A percentile compares a stretch with the other conserved stretches of the same genome.
These are phyloP conservation scores for Russula olivacea DNA, from an alignment of 768 basidiomycete species.

Conservation along the genomic window DNA sequence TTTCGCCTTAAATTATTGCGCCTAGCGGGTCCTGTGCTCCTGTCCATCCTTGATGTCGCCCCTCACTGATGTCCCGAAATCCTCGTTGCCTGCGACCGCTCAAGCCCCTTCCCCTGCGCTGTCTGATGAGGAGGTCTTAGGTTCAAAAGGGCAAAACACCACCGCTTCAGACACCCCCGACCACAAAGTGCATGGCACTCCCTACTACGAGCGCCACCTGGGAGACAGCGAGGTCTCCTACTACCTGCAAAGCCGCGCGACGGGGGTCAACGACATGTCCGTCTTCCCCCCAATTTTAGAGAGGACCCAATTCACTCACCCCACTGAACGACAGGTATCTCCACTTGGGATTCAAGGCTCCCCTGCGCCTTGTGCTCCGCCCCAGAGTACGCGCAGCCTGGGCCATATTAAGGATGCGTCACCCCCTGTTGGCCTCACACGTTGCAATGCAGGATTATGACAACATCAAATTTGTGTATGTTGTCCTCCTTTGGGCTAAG, in stretches of 20 bases:
- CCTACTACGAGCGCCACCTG: slow-evolving; percentile 46
- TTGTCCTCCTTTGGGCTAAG: slow-evolving; percentile 16
- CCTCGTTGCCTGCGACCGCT: background rate
- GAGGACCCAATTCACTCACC: background rate
- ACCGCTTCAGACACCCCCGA: background rate
- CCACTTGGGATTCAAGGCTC: slow-evolving; percentile 60
- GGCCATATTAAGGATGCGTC: slow-evolving; percentile 64
- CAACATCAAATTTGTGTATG: slow-evolving; percentile 65
- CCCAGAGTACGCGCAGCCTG: slow-evolving; percentile 54
- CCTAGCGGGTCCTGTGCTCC: background rate
- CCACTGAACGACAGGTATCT: slow-evolving; percentile 54
- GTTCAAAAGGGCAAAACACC: background rate
- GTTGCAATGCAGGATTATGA: slow-evolving; percentile 56
- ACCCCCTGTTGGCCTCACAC: slow-evolving; percentile 63
- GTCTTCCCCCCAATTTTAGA: slow-evolving; percentile 24
- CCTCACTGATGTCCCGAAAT: background rate
- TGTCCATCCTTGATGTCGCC: background rate
- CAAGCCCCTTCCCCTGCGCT: slow-evolving; percentile 11
- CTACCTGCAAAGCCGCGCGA: slow-evolving; percentile 70
- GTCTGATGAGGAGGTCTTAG: slow-evolving; percentile 9
- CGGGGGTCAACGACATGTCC: slow-evolving; percentile 84
- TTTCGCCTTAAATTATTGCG: slow-evolving; percentile 13
- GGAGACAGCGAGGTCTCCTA: slow-evolving; percentile 78
- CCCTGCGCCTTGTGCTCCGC: slow-evolving; percentile 37
- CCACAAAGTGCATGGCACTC: background rate